Base-by-base conservation (phyloP, 2,329 filamentous ascomycete species). In the Pseudocercospora macadamiae region DNA sequence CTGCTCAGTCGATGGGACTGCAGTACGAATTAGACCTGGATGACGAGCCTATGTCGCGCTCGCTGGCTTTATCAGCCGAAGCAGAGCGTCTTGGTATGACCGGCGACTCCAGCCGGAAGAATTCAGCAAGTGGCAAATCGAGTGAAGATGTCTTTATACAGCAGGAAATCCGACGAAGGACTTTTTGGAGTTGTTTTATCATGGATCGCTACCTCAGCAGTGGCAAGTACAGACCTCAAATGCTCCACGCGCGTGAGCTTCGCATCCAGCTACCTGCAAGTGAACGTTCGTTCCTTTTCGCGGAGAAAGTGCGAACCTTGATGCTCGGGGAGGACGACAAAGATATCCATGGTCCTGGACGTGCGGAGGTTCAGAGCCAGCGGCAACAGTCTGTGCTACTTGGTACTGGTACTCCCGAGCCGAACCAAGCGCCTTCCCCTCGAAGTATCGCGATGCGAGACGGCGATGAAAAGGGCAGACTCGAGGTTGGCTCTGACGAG, bases 171-270 rank as follows among this genome's bases (percentile, higher is more conserved):
- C 79, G 82, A 60, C 80, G 89, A 23, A 82, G 89, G 5, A 90
- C 88, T 0, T 89, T 90, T 77, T 91, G 88, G 77, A 89, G 88
- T 65, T 90, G 88, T 67, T 86, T 89, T 59, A 86, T 90, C 52
- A 78, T 91, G 65, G 89, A 91, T 70, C 83, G 87, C 2, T 84
- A 90, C 72, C 75, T 90, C 21, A 83, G 86, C 32, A 86, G 83
- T 65, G 87, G 87, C 18, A 84, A 83, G 61, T 81, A 85, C 53
- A 79, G 87, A 19, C 80, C 83, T 1, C 80, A 82, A 12, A 86
- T 84, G 68, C 80, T 90, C 42, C 79, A 80, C 34, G 75, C 83
- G 1, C 78, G 84, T 3, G 84, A 88, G 57, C 73, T 90, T 5
- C 79, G 81, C 30, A 85, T 89, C 18, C 87, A 88, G 68, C 76